Evolutionary conservation across 2,329 filamentous ascomycete genomes (phyloP).

Genomic region (Fusarium metavorans): DNA sequence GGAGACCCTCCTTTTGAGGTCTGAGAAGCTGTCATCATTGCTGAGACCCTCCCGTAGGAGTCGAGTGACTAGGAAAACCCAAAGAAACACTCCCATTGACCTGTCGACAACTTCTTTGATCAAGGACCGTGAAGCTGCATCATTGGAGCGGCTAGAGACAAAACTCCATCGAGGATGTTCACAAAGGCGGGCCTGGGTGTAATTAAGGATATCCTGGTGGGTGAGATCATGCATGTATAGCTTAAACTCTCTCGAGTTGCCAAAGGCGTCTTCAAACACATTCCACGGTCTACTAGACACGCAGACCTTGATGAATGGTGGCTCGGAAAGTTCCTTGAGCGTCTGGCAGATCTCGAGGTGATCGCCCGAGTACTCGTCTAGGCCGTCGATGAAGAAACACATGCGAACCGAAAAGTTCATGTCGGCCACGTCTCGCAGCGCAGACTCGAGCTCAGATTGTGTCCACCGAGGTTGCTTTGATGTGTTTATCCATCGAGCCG

Average conservation of each 20-base stretch:
- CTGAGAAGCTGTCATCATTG: background rate
- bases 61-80: slow-evolving; percentile 31
- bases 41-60: slow-evolving; percentile 7
- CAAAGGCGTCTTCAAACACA: slow-evolving; percentile 16
- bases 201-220: slow-evolving; percentile 20
- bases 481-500: background rate
- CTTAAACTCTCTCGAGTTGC: background rate
- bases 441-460: background rate
- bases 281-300: slow-evolving; percentile 27
- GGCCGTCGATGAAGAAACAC: slow-evolving; percentile 36
- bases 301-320: slow-evolving; percentile 24
- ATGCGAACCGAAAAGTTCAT: background rate
- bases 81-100: slow-evolving; percentile 36
- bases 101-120: slow-evolving; percentile 5
- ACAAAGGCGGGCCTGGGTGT: background rate
- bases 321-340: slow-evolving; percentile 5
- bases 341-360: slow-evolving; percentile 10
- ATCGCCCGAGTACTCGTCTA: slow-evolving; percentile 33
- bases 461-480: slow-evolving; percentile 1
- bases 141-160: background rate
- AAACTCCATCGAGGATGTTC: slow-evolving; percentile 4
- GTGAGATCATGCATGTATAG: slow-evolving; percentile 30
- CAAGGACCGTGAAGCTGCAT: background rate
- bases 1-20: slow-evolving; percentile 4
- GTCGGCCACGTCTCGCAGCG: background rate